Base-by-base conservation (phyloP, 345 rosid genomes). In the Psidium friedrichsthalianum region DNA sequence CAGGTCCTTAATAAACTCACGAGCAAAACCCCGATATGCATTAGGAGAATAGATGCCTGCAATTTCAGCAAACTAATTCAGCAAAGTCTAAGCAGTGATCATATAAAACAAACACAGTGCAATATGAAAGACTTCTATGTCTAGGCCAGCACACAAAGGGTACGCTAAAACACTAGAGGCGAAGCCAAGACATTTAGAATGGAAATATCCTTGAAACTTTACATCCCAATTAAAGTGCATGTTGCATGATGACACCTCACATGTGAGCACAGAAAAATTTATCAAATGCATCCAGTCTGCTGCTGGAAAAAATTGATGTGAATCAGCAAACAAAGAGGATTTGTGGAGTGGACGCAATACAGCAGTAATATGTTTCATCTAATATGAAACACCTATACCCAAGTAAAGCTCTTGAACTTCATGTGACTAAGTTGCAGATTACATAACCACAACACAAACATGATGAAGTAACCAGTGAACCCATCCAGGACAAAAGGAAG, bases 1-100 rank as follows among this genome's bases (percentile, higher is more conserved):
- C 92, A 97, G 90, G 90, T 94, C 97, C 89, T 97, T 97, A 84
- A 97, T 94, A 92, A 97, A 97, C 88, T 97, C 99, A 40, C 98
- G 96, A n/a, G 98, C 98, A 82, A 95, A 97, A 40, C 99, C 99
- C 85, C 97, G 98, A 82, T 95, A 95, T 5, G 99, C 98, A 88
- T 97, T 95, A 42, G 99, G 98, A 84, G 99, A 97, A 90, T 97
- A 95, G 89, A 95, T 95, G 85, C 98, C 99, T 97, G 90, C 86
- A 86, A 85, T 56, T 22, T 52, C 42, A 86, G 51, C 10, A 82
- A 56, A 59, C 44, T 54, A 64, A 6, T 20, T 18, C 56, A 14
- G 16, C 7, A 82, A 42, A 61, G 51, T 81, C 29, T 32, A 24
- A 47, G 58, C 27, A 16, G n/a, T n/a, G 25, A 56, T 82, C 27